Base-by-base conservation (phyloP, 192 early-diverging fungal genomes). In the Coemansia sp. region DNA sequence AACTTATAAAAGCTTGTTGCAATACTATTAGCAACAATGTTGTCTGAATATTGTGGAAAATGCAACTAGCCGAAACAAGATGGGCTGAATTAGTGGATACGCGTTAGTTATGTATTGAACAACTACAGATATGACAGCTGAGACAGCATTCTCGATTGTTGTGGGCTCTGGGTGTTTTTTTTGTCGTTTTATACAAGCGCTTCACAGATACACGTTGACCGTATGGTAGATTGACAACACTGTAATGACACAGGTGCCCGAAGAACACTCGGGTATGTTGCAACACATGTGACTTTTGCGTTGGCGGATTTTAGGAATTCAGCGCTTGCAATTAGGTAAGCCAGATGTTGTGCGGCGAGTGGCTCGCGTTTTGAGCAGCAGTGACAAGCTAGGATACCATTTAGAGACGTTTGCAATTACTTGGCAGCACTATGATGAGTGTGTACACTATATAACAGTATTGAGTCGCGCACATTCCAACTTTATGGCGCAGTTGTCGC, bases 331-430 rank as follows among this genome's bases (percentile, higher is more conserved):
- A 25, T 68, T 72, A 21, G 82, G 81, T 9, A 92, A 92, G 60
- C 79, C 85, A 3, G 89, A 93, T 57, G 87, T 92, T 1, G 61
- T 93, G 37, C 87, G 85, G 51, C 80, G 79, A 36, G 74, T 94
- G 11, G 84, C 89, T 48, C 88, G 89, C 44, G 81, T 46, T 85
- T 7, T 87, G 74, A 38, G 75, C 62, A 11, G 83, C 59, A 7
- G 44, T 15, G 57, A 60, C 2, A 60, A 66, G 2, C 46, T 66
- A 12, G 46, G 37, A 15, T 60, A 62, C 20, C 62, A 67, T 44
- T 68, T 34, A 12, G 25, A 5, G 62, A 68, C 55, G 57, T 66
- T 25, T 37, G 60, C 63, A 82, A 84, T 75, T 92, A 94, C 46
- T 81, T 93, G 23, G 28, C 28, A 31, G 28, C 28, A 31, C 5